Base-by-base conservation (phyloP, 164 flowering plant species). In the Warburgia ugandensis region DNA sequence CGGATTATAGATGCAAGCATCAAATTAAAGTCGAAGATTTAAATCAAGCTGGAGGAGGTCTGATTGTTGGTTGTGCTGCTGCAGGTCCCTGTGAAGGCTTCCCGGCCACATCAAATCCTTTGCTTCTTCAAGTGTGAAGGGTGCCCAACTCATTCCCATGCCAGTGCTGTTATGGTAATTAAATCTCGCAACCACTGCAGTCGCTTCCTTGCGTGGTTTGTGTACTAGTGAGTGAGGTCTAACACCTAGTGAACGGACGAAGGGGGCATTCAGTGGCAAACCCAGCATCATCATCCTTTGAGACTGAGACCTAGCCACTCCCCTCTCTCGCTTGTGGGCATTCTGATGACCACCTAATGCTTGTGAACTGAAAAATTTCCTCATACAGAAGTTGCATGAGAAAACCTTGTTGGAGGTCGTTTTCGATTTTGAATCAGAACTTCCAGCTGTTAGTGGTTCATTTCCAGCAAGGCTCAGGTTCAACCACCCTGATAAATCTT, bases 331-430 rank as follows among this genome's bases (percentile, higher is more conserved):
- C 48, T 76, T 76, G 57, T 78, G 80, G 4, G 84, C 84, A 48
- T 78, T 78, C 55, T 75, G 84, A 50, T 78, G 84, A 14, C 80
- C 84, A 2, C 84, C 80, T 54, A 76, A 44, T 11, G 80, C 80
- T 51, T 78, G 84, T 38, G 84, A 78, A 32, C 84, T 75, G 59
- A 53, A 74, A 42, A 76, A 76, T 60, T 79, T 76, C 46, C 84
- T 76, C 79, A 59, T 66, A 72, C 84, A 79, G 52, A 70, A 79
- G 62, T 76, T 79, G 64, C 84, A 79, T 1, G 79, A 70, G 67
- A 74, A 79, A 25, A 76, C 62, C 65, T 69, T 79, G 59, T 71
- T 63, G 8, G 63, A 28, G 17, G 54, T 25, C 19, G 66, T 46
- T 50, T 56, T 73, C 11, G 64, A 50, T 7, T 46, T 53, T 13